phyloP scores from a whole-genome alignment of 768 basidiomycete genomes.

The Lentinula boryana region DNA sequence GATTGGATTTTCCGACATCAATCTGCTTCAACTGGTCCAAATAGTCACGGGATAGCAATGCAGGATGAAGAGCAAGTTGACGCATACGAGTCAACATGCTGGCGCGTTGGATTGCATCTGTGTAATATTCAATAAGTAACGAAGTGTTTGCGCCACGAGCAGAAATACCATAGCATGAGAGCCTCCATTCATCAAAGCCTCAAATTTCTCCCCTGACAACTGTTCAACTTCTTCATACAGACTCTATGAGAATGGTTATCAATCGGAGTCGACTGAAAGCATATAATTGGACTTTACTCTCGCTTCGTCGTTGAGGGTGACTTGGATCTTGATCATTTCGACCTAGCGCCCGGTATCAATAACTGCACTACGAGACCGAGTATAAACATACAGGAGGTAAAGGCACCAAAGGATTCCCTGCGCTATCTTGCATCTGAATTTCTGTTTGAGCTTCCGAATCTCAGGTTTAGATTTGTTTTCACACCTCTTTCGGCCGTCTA shows the following conservation, averaged over 20 bases:
- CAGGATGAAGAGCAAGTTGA: conserved; percentile 77
- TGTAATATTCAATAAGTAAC: not conserved
- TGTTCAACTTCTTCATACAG: conserved; percentile 69
- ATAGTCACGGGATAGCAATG: conserved; percentile 66
- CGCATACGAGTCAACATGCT: conserved; percentile 85
- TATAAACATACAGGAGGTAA: conserved; percentile 55
- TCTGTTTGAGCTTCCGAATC: not conserved
- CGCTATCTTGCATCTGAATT: conserved; percentile 73
- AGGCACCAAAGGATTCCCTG: conserved; percentile 67
- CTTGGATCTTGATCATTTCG: conserved; percentile 70
- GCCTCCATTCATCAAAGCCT: conserved; percentile 42
- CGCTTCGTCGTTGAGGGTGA: conserved; percentile 57
- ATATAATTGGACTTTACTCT: conserved; percentile 33
- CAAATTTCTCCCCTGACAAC: conserved; percentile 57
- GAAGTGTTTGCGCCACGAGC: not conserved
- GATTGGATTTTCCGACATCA: conserved; percentile 21
- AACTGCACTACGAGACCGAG: not conserved
- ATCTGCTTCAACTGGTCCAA: conserved; percentile 52
- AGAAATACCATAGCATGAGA: conserved; percentile 35
- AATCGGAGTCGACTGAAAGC: not conserved
- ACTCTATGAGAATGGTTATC: conserved; percentile 24
- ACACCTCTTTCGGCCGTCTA: conserved; percentile 77
- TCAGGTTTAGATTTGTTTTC: not conserved
- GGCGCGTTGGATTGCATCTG: conserved; percentile 67
- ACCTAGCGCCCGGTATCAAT: conserved; percentile 38